These are phyloP conservation scores for Sphagnum tenellum DNA, from an alignment of 225 moss, liverwort and hornwort species.

Conservation along the genomic window DNA sequence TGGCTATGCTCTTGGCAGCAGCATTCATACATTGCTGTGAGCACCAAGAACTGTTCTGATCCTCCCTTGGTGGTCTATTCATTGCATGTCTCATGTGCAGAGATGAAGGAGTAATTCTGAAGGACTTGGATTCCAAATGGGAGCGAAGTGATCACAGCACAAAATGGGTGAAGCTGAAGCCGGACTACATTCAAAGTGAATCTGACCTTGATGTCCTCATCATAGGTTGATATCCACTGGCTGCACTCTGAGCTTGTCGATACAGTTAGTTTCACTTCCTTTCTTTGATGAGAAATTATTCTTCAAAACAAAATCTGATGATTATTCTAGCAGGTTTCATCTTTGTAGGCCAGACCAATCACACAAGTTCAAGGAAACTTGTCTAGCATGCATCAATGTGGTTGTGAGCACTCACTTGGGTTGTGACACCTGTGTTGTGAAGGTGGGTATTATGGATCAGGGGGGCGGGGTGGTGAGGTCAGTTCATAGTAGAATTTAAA, in stretches of 20 bases:
- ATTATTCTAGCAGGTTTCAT: not conserved
- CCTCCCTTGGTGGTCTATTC: too few species aligned
- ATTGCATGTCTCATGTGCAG: conserved; percentile 19
- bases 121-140: conserved; percentile 98
- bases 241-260: too few species aligned
- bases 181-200: conserved; percentile 71
- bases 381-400: not conserved
- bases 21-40: too few species aligned
- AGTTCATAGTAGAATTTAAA: conserved; percentile 1
- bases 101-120: conserved; percentile 84
- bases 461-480: conserved; percentile 90
- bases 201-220: conserved; percentile 90
- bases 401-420: too few species aligned
- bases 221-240: conserved; percentile 36
- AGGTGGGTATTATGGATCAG: conserved; percentile 98
- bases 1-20: too few species aligned
- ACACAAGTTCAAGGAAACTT: not conserved
- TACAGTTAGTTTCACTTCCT: too few species aligned
- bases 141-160: conserved; percentile 72
- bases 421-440: conserved; percentile 1
- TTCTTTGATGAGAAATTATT: not conserved
- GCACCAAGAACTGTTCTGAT: too few species aligned
- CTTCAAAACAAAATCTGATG: not conserved
- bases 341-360: not conserved
- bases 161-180: conserved; percentile 98